Base-by-base conservation (phyloP, 768 basidiomycete species). In the Russula earlei region DNA sequence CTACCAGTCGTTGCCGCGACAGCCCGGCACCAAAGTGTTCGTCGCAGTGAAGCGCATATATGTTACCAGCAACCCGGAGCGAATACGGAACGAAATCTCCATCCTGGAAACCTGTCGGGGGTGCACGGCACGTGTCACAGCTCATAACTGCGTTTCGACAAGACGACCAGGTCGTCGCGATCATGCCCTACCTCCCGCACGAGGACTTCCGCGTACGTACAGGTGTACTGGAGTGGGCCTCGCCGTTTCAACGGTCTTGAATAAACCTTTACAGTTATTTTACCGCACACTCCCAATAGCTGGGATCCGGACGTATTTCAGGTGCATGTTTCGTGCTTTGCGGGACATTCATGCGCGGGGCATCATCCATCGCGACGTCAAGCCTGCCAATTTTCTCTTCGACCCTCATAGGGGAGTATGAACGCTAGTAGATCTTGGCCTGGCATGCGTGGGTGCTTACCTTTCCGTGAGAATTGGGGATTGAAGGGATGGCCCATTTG, bases 1-100 rank as follows among this genome's bases (percentile, higher is more conserved):
- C 64, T 80, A 83, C 63, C 86, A 87, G 63, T 78, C 79, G 1
- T 66, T 63, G 36, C 71, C 67, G 31, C 75, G 67, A 22, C 68
- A 74, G 0, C 62, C 61, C 25, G 75, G 69, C 11, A 70, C 70
- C 29, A 83, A 82, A 60, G 81, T 85, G 5, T 92, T 85, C 64
- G 93, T 98, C 38, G 96, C 96, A 0, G 73, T 99, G 66, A 98
- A 99, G 73, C 81, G 94, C 59, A 97, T 99, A 68, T 91, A 98
- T 67, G 94, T 93, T 10, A 98, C 96, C 0, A 94, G 91, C 67
- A 90, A 84, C 62, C 96, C 96, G 0, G 85, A 87, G 49, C 77
- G 95, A 20, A 94, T 98, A 65, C 77, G 83, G 44, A 99, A 98
- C 68, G 96, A 99, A 69, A 80, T 99, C 50, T 73, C 82, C 7